Base-by-base conservation (phyloP, 768 basidiomycete species). In the Hygrocybe coccinea region DNA sequence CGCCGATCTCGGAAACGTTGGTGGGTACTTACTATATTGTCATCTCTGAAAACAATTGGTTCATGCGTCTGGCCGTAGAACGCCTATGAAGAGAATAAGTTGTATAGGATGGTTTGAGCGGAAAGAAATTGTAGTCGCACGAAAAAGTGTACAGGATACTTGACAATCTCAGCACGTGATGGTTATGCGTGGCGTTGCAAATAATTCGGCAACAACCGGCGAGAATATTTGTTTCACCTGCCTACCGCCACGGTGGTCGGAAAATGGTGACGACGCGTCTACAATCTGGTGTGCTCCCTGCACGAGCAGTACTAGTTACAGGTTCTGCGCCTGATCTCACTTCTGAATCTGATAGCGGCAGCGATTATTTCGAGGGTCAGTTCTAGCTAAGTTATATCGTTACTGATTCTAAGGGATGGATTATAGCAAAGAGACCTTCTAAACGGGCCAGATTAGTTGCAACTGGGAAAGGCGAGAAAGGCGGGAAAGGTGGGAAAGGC, bases 1-100 rank as follows among this genome's bases (percentile, higher is more conserved):
- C 74, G 62, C 71, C 41, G 95, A 99, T 74, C 82, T 99, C 57
- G 91, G 87, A 62, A 91, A 79, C 62, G 68, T 74, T 56, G 64
- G 70, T 70, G 54, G 24, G 69, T 64, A 36, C 12, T 19, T n/a
- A n/a, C n/a, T n/a, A n/a, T n/a, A n/a, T 43, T 41, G 9, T 19
- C 12, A 10, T 6, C 34, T 29, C 4, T 29, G 29, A 8, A 29
- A 29, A 29, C 29, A 4, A 29, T 29, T 29, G 15, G 9, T 21
- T 45, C 44, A n/a, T 35, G 10, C 6, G 5, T 39, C 24, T 41
- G 21, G 24, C 5, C 29, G n/a, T n/a, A 50, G 49, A 50, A 5
- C 49, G 49, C n/a, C 34, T 50, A 24, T 50, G 49, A 29, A 29
- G 3, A 29, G 29, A 29, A 29, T 29, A n/a, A n/a, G n/a, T n/a